Evolutionary conservation across 1,139 yeast species (phyloP), one percentile per base, ranked within the genome.

Genomic region (Scheffersomyces segobiensis): DNA sequence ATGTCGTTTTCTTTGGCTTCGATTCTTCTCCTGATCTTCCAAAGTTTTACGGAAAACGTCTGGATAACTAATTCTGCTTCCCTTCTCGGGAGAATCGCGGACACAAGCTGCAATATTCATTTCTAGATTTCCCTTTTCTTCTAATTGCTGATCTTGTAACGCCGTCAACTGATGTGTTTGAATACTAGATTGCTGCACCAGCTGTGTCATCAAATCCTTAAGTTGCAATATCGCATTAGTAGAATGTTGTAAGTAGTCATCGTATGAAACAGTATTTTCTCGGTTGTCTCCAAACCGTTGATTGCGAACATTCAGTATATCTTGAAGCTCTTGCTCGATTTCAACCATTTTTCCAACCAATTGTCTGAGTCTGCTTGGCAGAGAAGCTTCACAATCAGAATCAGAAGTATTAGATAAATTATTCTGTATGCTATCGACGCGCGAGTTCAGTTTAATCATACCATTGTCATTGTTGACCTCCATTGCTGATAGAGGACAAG

Each of bases 1-100:
- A 12, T 24, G 42, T 47, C 48, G 51, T 22, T 57, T 53, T 46
- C 56, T 59, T 17, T 52, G 56, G 8, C 32, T 46, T 24, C 57
- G 55, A 14, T 58, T 59, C 47, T 54, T 50, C 18, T 62, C 59
- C 49, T 62, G 65, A 4, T 58, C 55, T 53, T 59, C 60, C 14
- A 58, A 49, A 3, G 54, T 32, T 18, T 53, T 56, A 32, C 55
- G 42, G 22, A 57, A 57, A 5, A 53, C 50, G 19, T 22, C 39
- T 8, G 59, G 59, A 22, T 57, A 57, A 14, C 54, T 50, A 4
- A 22, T 18, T 49, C 56, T 10, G 17, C 17, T 32, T 32, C 12
- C 42, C 3, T 32, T 32, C 17, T 32, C 42, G 5, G 42, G 42
- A 10, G 17, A 10, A 32, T 32, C 17, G 5, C 2, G 42, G 12